Percentiles rank a stretch among this genome's conserved stretches.
Conservation (phyloP, 805 yeast species). For the Candida fluviatilis region DNA sequence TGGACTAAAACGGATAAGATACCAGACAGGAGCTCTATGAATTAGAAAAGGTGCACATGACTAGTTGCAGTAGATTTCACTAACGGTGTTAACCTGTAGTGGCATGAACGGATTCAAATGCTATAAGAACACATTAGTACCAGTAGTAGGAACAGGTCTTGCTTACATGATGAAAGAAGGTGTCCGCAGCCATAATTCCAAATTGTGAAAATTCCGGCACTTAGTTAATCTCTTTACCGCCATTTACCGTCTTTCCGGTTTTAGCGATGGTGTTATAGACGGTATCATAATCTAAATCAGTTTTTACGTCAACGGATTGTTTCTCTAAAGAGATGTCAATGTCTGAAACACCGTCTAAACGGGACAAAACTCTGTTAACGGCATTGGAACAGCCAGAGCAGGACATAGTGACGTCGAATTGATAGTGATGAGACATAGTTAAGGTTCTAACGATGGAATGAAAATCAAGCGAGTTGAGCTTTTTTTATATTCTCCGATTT, state of each 20-base stretch:
- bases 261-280: constrained; percentile 79
- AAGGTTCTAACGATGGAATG: neutral
- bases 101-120: too few species aligned
- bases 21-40: too few species aligned
- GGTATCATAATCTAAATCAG: constrained; percentile 65
- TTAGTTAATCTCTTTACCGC: constrained; percentile 53
- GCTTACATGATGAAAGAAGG: too few species aligned
- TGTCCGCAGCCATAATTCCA: too few species aligned
- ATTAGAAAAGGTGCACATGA: too few species aligned
- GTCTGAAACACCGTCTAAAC: constrained; percentile 68
- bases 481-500: neutral
- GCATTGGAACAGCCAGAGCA: constrained; percentile 90
- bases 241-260: constrained; percentile 81
- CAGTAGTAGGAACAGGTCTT: too few species aligned
- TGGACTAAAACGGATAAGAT: too few species aligned
- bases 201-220: neutral
- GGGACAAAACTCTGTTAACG: constrained; percentile 68
- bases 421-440: constrained; percentile 59
- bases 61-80: too few species aligned
- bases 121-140: too few species aligned
- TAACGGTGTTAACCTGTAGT: too few species aligned
- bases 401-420: constrained; percentile 78
- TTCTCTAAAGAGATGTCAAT: constrained; percentile 72
- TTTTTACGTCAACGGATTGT: constrained; percentile 77
- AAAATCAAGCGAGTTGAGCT: neutral